phyloP scores from a whole-genome alignment of 208 protist species.

The Histomonas meleagridis region DNA sequence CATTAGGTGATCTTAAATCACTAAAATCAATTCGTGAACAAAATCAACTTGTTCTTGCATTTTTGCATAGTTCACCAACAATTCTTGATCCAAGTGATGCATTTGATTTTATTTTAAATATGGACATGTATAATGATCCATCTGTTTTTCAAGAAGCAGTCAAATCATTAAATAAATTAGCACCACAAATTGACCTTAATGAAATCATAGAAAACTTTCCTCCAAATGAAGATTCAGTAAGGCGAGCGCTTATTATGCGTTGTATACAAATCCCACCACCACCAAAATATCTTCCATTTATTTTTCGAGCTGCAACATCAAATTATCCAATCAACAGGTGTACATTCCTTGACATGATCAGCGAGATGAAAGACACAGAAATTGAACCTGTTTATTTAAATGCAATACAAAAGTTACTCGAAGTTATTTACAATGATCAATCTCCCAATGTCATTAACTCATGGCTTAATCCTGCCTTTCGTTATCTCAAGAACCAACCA shows the following conservation, averaged over 20 bases:
- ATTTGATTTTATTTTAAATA: not conserved
- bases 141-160: not conserved
- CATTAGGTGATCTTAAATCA: too few relatives aligned
- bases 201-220: not conserved
- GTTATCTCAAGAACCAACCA: not conserved
- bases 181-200: not conserved
- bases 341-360: not conserved
- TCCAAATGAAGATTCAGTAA: not conserved
- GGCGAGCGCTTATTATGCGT: not conserved
- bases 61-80: too few relatives aligned
- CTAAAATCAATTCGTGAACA: too few relatives aligned
- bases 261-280: not conserved
- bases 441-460: not conserved
- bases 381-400: not conserved
- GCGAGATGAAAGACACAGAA: not conserved
- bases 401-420: not conserved
- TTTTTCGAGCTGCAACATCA: not conserved
- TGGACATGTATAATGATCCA: not conserved
- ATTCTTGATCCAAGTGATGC: not conserved
- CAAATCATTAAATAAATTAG: not conserved
- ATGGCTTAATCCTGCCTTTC: not conserved
- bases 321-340: not conserved
- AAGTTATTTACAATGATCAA: not conserved
- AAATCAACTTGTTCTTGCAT: too few relatives aligned
- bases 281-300: not conserved